Evolutionary conservation across 2,329 filamentous ascomycete species (phyloP).

Genomic region (Diaporthe sp.): DNA sequence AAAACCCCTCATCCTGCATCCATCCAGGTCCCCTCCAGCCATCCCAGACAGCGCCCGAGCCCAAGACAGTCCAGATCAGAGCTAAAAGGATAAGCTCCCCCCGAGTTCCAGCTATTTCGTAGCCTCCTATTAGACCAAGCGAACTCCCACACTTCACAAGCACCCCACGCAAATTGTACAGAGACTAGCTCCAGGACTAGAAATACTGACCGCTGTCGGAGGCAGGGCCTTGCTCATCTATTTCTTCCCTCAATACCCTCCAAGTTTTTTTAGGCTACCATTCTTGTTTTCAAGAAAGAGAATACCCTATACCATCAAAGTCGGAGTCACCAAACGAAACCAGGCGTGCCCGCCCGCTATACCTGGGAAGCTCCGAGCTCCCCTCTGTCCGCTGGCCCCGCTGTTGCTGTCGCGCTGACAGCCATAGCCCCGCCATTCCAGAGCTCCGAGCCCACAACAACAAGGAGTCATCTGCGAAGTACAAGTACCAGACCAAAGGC

Average conservation of each 20-base stretch:
- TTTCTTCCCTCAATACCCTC: not conserved
- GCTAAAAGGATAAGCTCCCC: slow-evolving; percentile 25
- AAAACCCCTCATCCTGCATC: slow-evolving; percentile 37
- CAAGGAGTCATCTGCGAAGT: slow-evolving; percentile 21
- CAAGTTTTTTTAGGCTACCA: not conserved
- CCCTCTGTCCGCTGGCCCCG: slow-evolving; percentile 20
- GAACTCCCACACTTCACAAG: not conserved
- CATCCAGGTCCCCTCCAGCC: not conserved
- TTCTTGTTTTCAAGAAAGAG: not conserved
- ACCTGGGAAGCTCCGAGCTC: slow-evolving; percentile 35
- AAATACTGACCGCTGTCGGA: slow-evolving; percentile 38
- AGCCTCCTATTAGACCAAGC: not conserved
- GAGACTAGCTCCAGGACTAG: slow-evolving; percentile 8
- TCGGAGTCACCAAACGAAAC: not conserved
- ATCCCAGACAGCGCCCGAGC: slow-evolving; percentile 7
- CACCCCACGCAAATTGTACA: slow-evolving; percentile 10
- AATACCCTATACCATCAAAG: not conserved
- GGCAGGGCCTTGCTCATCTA: slow-evolving; percentile 15
- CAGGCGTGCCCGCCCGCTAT: not conserved
- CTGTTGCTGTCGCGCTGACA: slow-evolving; percentile 12
- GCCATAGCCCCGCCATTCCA: slow-evolving; percentile 31
- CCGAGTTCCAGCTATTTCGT: not conserved
- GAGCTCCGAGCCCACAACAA: slow-evolving; percentile 20
- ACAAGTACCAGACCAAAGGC: slow-evolving; percentile 10
- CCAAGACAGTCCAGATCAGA: slow-evolving; percentile 16